These are phyloP conservation scores for Agaricus sinodeliciosus DNA, from an alignment of 768 basidiomycete species.

Conservation along the genomic window DNA sequence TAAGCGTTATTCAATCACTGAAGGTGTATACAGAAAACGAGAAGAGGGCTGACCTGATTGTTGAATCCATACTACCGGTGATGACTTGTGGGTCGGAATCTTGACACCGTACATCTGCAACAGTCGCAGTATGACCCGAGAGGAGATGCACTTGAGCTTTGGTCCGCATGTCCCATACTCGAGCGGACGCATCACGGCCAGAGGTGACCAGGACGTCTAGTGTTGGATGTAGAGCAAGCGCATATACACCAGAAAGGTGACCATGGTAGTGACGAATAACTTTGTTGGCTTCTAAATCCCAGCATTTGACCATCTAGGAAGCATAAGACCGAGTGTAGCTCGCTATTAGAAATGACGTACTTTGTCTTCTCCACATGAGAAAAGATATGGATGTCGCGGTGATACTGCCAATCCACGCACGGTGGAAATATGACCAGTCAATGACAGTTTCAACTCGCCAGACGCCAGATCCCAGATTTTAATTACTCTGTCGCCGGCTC, in stretches of 20 bases:
- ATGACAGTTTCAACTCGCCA: conserved; percentile 92
- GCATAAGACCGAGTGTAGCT: not conserved
- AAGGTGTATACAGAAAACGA: not conserved
- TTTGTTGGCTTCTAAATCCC: conserved; percentile 98
- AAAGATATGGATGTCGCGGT: conserved; percentile 90
- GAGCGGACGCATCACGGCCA: conserved; percentile 92
- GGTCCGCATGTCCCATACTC: conserved; percentile 99
- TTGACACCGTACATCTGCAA: conserved; percentile 94
- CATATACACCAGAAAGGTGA: conserved; percentile 96
- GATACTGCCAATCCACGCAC: conserved; percentile 94
- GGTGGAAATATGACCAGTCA: conserved; percentile 97
- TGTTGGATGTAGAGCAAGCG: conserved; percentile 88
- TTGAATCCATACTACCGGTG: conserved; percentile 97
- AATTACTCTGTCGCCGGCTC: conserved; percentile 95
- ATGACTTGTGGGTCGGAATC: conserved; percentile 98
- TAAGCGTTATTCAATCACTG: conserved; percentile 20
- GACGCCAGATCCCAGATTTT: conserved; percentile 99
- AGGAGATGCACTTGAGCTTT: conserved; percentile 94
- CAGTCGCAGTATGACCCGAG: conserved; percentile 89
- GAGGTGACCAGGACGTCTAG: conserved; percentile 93
- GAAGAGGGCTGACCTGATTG: conserved; percentile 58
- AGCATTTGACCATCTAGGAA: conserved; percentile 96
- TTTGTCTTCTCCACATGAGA: conserved; percentile 98
- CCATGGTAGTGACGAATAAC: conserved; percentile 99
- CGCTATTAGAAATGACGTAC: conserved; percentile 28